phyloP scores from a whole-genome alignment of 345 rosid species.

The Lumnitzera racemosa region DNA sequence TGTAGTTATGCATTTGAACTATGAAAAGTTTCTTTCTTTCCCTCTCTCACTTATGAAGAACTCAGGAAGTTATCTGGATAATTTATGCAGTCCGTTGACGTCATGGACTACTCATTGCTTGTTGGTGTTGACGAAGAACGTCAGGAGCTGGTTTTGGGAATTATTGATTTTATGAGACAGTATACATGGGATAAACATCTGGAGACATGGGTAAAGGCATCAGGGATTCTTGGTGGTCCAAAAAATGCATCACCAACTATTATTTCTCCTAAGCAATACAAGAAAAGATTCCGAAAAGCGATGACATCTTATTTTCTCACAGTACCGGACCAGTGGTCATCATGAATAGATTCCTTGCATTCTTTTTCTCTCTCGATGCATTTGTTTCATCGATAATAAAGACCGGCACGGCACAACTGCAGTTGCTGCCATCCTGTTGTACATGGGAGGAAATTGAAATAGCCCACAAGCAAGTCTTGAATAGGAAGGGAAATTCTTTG shows the following conservation, averaged over 20 bases:
- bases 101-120: constrained; percentile 94
- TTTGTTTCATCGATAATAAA: constrained; percentile 30
- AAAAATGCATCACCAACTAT: constrained; percentile 83
- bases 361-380: constrained; percentile 11
- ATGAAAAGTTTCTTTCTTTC: no score
- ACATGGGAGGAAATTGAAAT: constrained; percentile 9
- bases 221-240: constrained; percentile 81
- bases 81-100: constrained; percentile 60
- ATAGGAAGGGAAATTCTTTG: constrained; percentile 15
- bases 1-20: no score
- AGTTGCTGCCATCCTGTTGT: neutral
- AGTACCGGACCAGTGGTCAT: constrained; percentile 86
- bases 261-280: constrained; percentile 84
- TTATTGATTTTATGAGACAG: constrained; percentile 96
- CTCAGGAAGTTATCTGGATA: neutral
- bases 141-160: constrained; percentile 87
- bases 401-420: neutral
- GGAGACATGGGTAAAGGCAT: constrained; percentile 96
- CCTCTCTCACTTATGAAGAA: no score
- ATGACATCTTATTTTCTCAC: constrained; percentile 94
- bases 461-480: constrained; percentile 10
- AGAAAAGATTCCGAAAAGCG: constrained; percentile 90
- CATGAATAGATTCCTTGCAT: constrained; percentile 21
- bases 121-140: constrained; percentile 90
- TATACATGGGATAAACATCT: constrained; percentile 99